phyloP scores from a whole-genome alignment of 345 rosid species.

The Eutrema heterophyllum region DNA sequence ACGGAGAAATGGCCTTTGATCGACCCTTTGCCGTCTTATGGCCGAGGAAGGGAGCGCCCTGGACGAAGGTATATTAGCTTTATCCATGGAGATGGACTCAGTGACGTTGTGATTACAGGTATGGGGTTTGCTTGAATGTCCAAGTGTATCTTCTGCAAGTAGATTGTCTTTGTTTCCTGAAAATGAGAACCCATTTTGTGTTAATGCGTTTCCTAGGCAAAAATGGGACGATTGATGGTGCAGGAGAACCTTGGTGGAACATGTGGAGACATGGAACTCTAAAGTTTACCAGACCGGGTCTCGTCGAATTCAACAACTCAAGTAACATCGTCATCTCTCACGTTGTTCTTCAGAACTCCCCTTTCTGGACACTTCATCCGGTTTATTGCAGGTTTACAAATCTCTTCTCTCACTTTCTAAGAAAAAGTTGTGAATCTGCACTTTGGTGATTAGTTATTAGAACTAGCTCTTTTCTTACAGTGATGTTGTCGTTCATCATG shows the following conservation, averaged over 20 bases:
- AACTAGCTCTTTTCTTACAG: constrained; percentile 32
- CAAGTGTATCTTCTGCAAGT: no score
- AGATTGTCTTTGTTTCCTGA: background rate
- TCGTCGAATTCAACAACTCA: constrained; percentile 69
- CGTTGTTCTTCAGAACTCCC: constrained; percentile 65
- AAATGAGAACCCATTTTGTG: background rate
- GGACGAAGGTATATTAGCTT: constrained; percentile 86
- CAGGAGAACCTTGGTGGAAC: constrained; percentile 93
- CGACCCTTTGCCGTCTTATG: constrained; percentile 87
- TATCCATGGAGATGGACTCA: constrained; percentile 83
- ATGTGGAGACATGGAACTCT: constrained; percentile 89
- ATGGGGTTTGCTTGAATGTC: background rate
- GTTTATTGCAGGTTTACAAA: constrained; percentile 72
- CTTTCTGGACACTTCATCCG: constrained; percentile 93
- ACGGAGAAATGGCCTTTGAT: constrained; percentile 69
- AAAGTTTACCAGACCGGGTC: constrained; percentile 70
- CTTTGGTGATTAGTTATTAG: background rate
- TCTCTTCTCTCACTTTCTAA: background rate
- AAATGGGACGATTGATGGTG: constrained; percentile 89
- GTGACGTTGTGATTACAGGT: constrained; percentile 79
- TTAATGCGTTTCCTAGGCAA: constrained; percentile 39
- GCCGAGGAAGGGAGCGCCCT: constrained; percentile 88
- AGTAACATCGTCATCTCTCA: constrained; percentile 63
- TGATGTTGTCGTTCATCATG: constrained; percentile 60
- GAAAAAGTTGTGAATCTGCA: background rate